Evolutionary conservation across 2,329 filamentous ascomycete species (phyloP).

Genomic region (Verticillium nubilum): DNA sequence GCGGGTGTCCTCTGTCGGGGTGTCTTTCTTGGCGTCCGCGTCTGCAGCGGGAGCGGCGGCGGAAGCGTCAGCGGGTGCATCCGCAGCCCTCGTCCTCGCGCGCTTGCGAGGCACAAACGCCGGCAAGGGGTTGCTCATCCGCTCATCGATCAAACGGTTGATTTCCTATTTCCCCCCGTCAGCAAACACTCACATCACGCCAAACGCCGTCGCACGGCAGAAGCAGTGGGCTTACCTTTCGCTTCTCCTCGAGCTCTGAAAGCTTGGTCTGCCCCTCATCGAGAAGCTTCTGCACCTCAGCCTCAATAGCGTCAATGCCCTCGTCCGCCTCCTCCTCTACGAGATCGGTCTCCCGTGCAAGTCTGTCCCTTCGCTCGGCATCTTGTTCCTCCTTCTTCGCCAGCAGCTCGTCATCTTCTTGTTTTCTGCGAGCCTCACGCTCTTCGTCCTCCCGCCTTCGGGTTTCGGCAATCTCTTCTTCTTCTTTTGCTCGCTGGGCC

Average conservation of each 20-base stretch:
- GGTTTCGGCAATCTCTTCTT: constrained; percentile 25
- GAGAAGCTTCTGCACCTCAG: constrained; percentile 19
- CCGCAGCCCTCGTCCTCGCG: not conserved
- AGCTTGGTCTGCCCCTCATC: constrained; percentile 26
- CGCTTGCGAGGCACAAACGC: constrained; percentile 15
- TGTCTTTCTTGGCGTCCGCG: not conserved
- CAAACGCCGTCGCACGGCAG: not conserved
- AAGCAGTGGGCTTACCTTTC: constrained; percentile 17
- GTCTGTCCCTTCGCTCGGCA: constrained; percentile 18
- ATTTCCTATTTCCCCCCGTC: constrained; percentile 26
- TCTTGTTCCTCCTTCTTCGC: constrained; percentile 23
- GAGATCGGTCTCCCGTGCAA: constrained; percentile 20
- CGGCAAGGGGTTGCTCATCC: constrained; percentile 27
- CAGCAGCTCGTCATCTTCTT: constrained; percentile 29
- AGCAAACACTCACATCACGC: not conserved
- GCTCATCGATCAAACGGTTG: constrained; percentile 35
- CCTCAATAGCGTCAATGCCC: constrained; percentile 27
- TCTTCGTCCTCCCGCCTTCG: constrained; percentile 37
- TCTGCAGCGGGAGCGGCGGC: not conserved
- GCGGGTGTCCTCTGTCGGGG: not conserved
- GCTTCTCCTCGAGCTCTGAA: constrained; percentile 24
- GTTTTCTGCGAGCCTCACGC: constrained; percentile 24
- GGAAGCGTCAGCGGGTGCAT: not conserved
- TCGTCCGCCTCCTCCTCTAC: constrained; percentile 30
- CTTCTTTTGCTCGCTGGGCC: constrained; percentile 21